These are phyloP conservation scores for Sphenostylis stenocarpa DNA, from an alignment of 306 rosid genomes.

Conservation along the genomic window DNA sequence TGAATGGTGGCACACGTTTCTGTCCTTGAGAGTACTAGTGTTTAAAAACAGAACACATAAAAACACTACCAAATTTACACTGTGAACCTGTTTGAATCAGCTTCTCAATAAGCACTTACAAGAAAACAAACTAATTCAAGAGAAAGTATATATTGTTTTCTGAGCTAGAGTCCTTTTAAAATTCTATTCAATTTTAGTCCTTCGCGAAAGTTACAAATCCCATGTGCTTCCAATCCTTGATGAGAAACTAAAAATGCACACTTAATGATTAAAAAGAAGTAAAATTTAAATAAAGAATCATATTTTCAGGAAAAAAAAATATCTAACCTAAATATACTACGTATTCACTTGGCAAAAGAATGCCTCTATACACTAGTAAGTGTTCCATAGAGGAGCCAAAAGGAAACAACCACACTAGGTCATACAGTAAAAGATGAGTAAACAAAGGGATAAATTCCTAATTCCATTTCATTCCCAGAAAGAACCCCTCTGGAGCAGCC, in stretches of 20 bases:
- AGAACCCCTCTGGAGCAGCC: too few relatives aligned
- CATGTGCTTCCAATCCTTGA: background rate
- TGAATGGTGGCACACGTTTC: background rate
- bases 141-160: background rate
- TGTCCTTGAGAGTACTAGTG: background rate
- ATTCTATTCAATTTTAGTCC: background rate
- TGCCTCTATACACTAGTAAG: background rate
- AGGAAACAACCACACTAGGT: conserved; percentile 7
- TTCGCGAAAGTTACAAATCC: background rate
- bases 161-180: background rate
- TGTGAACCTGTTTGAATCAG: background rate
- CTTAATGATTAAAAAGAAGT: background rate
- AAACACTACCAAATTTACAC: background rate
- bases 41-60: conserved; percentile 10
- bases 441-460: background rate
- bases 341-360: background rate
- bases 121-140: background rate
- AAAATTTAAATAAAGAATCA: background rate
- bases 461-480: conserved; percentile 20
- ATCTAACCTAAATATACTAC: background rate
- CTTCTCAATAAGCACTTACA: background rate
- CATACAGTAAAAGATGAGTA: background rate
- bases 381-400: background rate
- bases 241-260: background rate
- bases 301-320: too few relatives aligned